Base-by-base conservation (phyloP, 371 early-diverging fungal genomes). In the Mucor mucedo region DNA sequence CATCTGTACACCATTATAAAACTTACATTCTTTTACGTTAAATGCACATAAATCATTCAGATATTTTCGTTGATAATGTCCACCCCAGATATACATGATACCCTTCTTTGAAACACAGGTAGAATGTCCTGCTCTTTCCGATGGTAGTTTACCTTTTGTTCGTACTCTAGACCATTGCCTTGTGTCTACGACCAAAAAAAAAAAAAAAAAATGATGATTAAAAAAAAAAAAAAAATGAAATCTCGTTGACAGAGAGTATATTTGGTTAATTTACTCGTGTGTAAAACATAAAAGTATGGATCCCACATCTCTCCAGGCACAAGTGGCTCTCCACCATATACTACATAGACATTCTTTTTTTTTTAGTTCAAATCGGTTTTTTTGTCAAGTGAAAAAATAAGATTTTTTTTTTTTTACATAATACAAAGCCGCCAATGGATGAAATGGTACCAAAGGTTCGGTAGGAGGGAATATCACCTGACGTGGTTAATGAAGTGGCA, bases 41-140 rank as follows among this genome's bases (percentile, higher is more conserved):
- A 90, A 87, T 5, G 82, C 77, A 6, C 76, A 73, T 40, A 90
- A 73, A 58, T 90, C 90, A 54, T 85, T 84, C 61, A 89, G 55
- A 49, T 82, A 88, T 63, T 82, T 78, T 10, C 86, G 77, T 21
- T 85, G 78, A 30, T 66, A 65, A 7, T 82, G 85, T 0, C 90
- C 90, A 35, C 90, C 89, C 69, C 84, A 84, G 55, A 90, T 70
- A 45, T 82, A 87, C 69, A 89, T 80, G 28, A 62, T 58, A 27
- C 80, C 84, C 40, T 85, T 81, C 3, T 84, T 83, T 27, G 86
- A 75, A 9, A 82, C 72, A 38, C 79, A 81, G 3, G 82, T 78
- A 5, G 88, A 74, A 69, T 89, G 90, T 13, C 86, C 87, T 65
- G 82, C 78, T 65, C 90, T 84, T 27, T 84, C 88, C 16, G 71